Evolutionary conservation across 2,329 filamentous ascomycete species (phyloP), one percentile per base, ranked within the genome.

Genomic region (Colletotrichum brevisporum): DNA sequence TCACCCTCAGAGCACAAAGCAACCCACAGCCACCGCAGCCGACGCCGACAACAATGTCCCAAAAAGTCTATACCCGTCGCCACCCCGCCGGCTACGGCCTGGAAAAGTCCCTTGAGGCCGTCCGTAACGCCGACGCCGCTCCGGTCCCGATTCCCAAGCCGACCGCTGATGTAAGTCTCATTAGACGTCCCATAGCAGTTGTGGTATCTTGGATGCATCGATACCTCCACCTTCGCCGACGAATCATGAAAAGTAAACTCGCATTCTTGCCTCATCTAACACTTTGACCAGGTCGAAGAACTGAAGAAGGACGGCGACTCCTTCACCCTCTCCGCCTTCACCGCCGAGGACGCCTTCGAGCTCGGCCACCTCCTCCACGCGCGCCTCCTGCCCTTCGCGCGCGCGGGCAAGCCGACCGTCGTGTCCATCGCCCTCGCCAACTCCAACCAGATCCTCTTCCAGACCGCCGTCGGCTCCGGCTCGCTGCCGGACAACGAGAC

Each of bases 401-500:
- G 74, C 9, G 61, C 70, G 15, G 73, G 76, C 8, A 56, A 56
- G 43, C 85, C 90, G 0, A 84, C 85, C 24, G 81, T 92, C 41
- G 88, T 93, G 75, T 88, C 88, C 75, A 92, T 93, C 78, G 82
- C 86, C 39, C 84, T 90, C n/a, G 83, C 88, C 66, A 86, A 88
- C 75, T 80, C 78, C 73, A 21, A 50, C 5, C 91, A 92, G 74
- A 83, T 89, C 1, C 80, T 95, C 21, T 95, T 94, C 83, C 92
- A 94, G 77, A 83, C 85, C 67, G 89, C 88, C 4, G 91, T 90
- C 0, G 88, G 91, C 48, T 81, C 88, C 0, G 92, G 93, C 6
- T 88, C 89, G 5, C 84, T 86, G 69, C 91, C 92, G 0, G 93
- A 95, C 78, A 91, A 93, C 75, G 90, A 92, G 77, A 80, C 81